Evolutionary conservation across 495 filamentous ascomycete genomes (phyloP).

Genomic region (Neurospora sublineolata): DNA sequence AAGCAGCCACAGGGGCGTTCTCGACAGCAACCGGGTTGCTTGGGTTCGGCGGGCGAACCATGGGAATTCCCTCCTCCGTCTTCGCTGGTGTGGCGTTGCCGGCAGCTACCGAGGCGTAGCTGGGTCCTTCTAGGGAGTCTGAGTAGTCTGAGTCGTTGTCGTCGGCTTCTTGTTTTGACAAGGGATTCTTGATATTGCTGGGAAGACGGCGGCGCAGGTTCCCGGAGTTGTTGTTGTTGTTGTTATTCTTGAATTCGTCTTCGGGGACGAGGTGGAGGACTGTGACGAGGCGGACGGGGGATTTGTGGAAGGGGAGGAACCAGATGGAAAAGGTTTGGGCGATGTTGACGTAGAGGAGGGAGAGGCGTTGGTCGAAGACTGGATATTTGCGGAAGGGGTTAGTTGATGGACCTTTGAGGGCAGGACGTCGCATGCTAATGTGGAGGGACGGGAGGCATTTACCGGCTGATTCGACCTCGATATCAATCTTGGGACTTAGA

Average conservation of each 20-base stretch:
- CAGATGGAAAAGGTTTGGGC: conserved; percentile 65
- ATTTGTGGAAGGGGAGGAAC: conserved; percentile 60
- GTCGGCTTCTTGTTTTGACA: neutral
- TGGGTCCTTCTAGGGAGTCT: neutral
- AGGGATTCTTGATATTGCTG: neutral
- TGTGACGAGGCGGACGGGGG: conserved; percentile 58
- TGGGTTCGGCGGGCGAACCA: neutral
- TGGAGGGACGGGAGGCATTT: conserved; percentile 12
- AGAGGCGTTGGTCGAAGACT: conserved; percentile 57
- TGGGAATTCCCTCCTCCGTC: neutral
- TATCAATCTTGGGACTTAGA: conserved; percentile 58
- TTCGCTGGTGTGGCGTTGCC: neutral
- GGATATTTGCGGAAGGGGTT: neutral
- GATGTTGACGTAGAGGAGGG: conserved; percentile 58
- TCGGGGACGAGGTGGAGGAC: conserved; percentile 51
- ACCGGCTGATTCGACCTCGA: conserved; percentile 62
- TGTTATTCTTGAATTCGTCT: conserved; percentile 7
- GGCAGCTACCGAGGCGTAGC: conserved; percentile 15
- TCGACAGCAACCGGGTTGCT: neutral
- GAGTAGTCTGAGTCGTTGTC: neutral
- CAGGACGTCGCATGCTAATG: neutral
- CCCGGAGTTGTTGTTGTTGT: neutral
- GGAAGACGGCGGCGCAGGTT: neutral
- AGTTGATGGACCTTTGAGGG: neutral
- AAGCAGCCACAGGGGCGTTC: neutral